A percentile compares a stretch with the other conserved stretches of the same genome.
phyloP scores from a whole-genome alignment of 225 moss, liverwort and hornwort genomes.

The Marchantia polymorpha region DNA sequence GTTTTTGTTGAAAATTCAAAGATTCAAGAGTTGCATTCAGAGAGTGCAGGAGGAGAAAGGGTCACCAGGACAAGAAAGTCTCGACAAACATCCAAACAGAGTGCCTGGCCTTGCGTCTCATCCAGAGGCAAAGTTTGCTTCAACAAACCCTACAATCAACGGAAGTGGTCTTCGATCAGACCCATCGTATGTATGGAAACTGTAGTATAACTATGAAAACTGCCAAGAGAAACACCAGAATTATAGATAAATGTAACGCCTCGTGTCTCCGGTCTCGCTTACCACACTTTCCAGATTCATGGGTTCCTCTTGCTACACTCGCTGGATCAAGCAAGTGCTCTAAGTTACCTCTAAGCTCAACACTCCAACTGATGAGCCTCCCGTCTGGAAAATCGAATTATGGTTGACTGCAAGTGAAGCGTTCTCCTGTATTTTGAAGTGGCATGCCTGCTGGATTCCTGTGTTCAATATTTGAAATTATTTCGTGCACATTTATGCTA shows the following conservation, averaged over 20 bases:
- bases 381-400: constrained; percentile 53
- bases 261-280: no score
- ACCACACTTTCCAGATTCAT: no score
- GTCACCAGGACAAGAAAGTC: constrained; percentile 43
- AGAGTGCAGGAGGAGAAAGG: not conserved
- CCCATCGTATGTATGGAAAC: not conserved
- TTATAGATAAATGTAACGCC: no score
- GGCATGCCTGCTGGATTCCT: not conserved
- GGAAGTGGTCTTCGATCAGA: not conserved
- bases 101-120: constrained; percentile 32
- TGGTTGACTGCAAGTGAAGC: not conserved
- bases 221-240: no score
- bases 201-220: not conserved
- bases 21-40: not conserved
- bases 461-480: not conserved
- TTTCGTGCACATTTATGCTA: not conserved
- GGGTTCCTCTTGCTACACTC: not conserved
- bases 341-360: constrained; percentile 54
- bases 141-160: constrained; percentile 25
- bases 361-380: constrained; percentile 55
- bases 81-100: constrained; percentile 38
- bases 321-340: not conserved
- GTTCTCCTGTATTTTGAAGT: constrained; percentile 7
- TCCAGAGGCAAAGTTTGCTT: constrained; percentile 27
- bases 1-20: not conserved